phyloP scores from a whole-genome alignment of 495 filamentous ascomycete genomes.

The Penicillium daleae region DNA sequence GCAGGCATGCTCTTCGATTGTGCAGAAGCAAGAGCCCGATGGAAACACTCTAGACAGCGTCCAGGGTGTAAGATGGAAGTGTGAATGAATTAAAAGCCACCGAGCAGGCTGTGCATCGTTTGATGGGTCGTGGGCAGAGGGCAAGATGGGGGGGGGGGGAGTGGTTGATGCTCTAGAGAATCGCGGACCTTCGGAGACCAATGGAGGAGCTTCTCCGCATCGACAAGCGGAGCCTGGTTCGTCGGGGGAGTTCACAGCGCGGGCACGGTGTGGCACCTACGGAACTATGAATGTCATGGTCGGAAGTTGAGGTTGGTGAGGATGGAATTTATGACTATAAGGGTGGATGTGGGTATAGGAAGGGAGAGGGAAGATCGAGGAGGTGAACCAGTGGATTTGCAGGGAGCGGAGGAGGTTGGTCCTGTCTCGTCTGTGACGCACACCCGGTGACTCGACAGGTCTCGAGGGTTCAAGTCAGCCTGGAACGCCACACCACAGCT shows the following conservation, averaged over 20 bases:
- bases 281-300: constrained; percentile 19
- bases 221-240: constrained; percentile 25
- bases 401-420: constrained; percentile 16
- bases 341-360: not conserved
- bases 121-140: constrained; percentile 11
- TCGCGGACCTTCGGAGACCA: constrained; percentile 36
- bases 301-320: constrained; percentile 18
- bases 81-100: constrained; percentile 27
- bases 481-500: constrained; percentile 26
- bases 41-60: constrained; percentile 5
- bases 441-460: constrained; percentile 37
- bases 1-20: constrained; percentile 48
- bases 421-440: constrained; percentile 32
- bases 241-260: constrained; percentile 32
- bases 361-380: constrained; percentile 20
- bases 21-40: constrained; percentile 15
- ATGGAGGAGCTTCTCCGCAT: constrained; percentile 51
- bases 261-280: constrained; percentile 33
- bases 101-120: constrained; percentile 30
- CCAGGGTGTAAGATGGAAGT: constrained; percentile 13
- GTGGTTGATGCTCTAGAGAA: not conserved
- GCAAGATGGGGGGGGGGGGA: too few relatives aligned
- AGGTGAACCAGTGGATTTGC: constrained; percentile 11
- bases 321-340: constrained; percentile 21
- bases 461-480: constrained; percentile 25